These are phyloP conservation scores for Pythium vanterpoolii DNA, from an alignment of 352 stramenopile species.

Conservation along the genomic window DNA sequence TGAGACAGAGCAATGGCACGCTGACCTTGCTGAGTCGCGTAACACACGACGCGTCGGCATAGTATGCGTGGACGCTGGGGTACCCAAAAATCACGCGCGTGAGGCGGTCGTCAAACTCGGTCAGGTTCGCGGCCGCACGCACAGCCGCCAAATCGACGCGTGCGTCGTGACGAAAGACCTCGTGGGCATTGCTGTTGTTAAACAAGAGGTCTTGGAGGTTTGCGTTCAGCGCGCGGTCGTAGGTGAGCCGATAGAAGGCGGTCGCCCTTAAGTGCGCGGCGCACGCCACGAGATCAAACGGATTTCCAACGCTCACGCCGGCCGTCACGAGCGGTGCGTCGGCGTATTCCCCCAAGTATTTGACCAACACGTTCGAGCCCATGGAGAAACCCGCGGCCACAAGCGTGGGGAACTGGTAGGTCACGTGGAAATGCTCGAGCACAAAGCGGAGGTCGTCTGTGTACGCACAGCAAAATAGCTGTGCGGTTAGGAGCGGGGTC, in stretches of 20 bases:
- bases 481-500: conserved; percentile 46
- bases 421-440: conserved; percentile 27
- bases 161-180: conserved; percentile 46
- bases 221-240: conserved; percentile 43
- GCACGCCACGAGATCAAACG: conserved; percentile 56
- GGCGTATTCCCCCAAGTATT: conserved; percentile 62
- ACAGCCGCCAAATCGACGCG: conserved; percentile 44
- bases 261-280: conserved; percentile 38
- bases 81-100: conserved; percentile 59
- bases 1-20: conserved; percentile 64
- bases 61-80: conserved; percentile 56
- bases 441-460: conserved; percentile 64
- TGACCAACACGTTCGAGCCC: conserved; percentile 72
- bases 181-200: conserved; percentile 54
- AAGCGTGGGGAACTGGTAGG: conserved; percentile 44
- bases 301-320: conserved; percentile 64
- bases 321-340: conserved; percentile 35
- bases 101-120: conserved; percentile 62
- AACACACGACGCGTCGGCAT: conserved; percentile 46
- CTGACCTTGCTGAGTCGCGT: conserved; percentile 32
- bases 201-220: conserved; percentile 63
- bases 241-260: conserved; percentile 54
- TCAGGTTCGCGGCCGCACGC: conserved; percentile 32
- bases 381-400: conserved; percentile 67
- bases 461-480: conserved; percentile 71